Evolutionary conservation across 257 asterid genomes (phyloP), one percentile per base, ranked within the genome.

Genomic region (Sherardia arvensis): DNA sequence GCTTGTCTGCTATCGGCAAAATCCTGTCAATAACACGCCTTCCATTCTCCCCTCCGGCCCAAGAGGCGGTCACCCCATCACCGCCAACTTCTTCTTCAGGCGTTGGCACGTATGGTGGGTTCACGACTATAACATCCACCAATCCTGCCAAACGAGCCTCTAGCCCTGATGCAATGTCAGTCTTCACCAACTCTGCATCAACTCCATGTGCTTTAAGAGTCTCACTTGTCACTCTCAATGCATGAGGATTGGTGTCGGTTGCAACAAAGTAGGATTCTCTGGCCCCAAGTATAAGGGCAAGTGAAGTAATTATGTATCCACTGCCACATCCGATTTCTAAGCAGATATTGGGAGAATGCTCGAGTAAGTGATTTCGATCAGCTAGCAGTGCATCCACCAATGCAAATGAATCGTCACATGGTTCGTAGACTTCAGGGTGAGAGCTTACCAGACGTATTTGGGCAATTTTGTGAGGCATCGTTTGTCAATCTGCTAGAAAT

Each of bases 11-110:
- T 72, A 85, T 84, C 0, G 95, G 95, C 82, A 93, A 75, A 65
- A 93, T 93, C 81, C 77, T 84, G 69, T 93, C 95, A 71, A 87
- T 87, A 43, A 93, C 97, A 1, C 78, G 70, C 61, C 95, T 69
- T 0, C 97, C 99, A 70, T 87, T 85, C 66, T 84, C 97, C 20
- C 96, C 97, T 40, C 99, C 99, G 0, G 97, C 96, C 96, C 99
- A 93, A 29, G 99, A 70, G 4, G 97, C 76, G 15, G 88, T 78
- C 62, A 93, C 87, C 48, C 99, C 99, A 3, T 49, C 38, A 56
- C 84, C 61, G 12, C 99, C 99, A 55, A 92, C 99, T 79, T 93
- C 97, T 3, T 87, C 92, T 65, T 90, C 97, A 3, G 99, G 97
- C 1, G 97, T 90, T 5, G 97, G 99, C 70, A 93, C 97, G 60